These are phyloP conservation scores for Psilocybe sp. DNA, from an alignment of 768 basidiomycete species.

Conservation along the genomic window DNA sequence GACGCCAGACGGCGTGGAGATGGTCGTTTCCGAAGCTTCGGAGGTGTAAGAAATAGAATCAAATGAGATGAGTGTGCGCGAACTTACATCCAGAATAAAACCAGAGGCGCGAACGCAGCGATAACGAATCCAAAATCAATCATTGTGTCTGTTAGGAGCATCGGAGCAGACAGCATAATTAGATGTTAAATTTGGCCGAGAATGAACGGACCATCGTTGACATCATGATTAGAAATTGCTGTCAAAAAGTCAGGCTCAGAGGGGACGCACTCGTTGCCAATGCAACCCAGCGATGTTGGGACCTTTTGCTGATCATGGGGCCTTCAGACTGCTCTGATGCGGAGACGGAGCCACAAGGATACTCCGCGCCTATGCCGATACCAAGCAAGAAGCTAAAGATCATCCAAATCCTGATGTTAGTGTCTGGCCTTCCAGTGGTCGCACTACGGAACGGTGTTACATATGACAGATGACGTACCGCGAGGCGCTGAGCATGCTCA, in stretches of 20 bases:
- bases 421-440: no score
- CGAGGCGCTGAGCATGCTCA: slow-evolving; percentile 77
- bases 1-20: slow-evolving; percentile 82
- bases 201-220: no score
- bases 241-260: neutral
- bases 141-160: slow-evolving; percentile 61
- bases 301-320: slow-evolving; percentile 68
- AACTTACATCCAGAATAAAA: slow-evolving; percentile 84
- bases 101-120: slow-evolving; percentile 76
- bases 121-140: slow-evolving; percentile 84
- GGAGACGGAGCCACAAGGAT: slow-evolving; percentile 88
- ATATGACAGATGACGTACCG: slow-evolving; percentile 41
- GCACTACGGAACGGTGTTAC: neutral
- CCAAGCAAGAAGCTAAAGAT: slow-evolving; percentile 75
- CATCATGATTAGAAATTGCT: neutral
- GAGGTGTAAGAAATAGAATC: neutral
- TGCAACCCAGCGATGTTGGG: slow-evolving; percentile 85
- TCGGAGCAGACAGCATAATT: no score
- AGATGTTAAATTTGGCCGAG: no score
- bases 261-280: slow-evolving; percentile 75
- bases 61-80: neutral
- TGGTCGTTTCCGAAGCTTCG: slow-evolving; percentile 73
- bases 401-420: neutral
- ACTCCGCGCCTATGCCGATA: slow-evolving; percentile 85
- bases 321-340: slow-evolving; percentile 91